These are phyloP conservation scores for rapeseed (Brassica napus) DNA, from an alignment of 345 rosid species.

Conservation along the genomic window DNA sequence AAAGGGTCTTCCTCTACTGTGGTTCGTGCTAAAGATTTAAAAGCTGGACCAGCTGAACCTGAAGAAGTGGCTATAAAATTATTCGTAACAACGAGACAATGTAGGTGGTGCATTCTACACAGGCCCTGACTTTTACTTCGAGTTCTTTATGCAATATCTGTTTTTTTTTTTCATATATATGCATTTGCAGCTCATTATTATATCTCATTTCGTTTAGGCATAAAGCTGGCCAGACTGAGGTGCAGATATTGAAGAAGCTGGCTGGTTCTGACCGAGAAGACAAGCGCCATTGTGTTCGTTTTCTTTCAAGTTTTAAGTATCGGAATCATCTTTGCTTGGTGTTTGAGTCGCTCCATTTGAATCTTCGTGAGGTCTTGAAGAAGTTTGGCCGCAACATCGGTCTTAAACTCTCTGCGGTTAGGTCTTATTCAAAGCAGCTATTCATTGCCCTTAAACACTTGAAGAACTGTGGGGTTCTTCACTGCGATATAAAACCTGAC, in stretches of 20 bases:
- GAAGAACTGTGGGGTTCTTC: slow-evolving; percentile 92
- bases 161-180: background rate
- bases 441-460: slow-evolving; percentile 95
- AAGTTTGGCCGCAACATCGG: slow-evolving; percentile 99
- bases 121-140: background rate
- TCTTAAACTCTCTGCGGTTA: slow-evolving; percentile 89
- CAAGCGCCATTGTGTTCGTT: slow-evolving; percentile 91
- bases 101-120: slow-evolving; percentile 47
- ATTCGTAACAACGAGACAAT: slow-evolving; percentile 94
- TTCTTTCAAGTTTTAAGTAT: slow-evolving; percentile 88
- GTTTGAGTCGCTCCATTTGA: slow-evolving; percentile 98
- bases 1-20: slow-evolving; percentile 95
- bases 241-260: slow-evolving; percentile 85
- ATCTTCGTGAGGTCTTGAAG: slow-evolving; percentile 98
- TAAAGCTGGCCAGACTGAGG: slow-evolving; percentile 91
- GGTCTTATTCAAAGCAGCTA: slow-evolving; percentile 91
- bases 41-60: slow-evolving; percentile 50
- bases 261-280: slow-evolving; percentile 92
- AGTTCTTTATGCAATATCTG: slow-evolving; percentile 4
- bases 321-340: slow-evolving; percentile 98
- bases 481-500: slow-evolving; percentile 99
- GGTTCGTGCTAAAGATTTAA: slow-evolving; percentile 83
- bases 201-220: slow-evolving; percentile 55
- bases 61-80: slow-evolving; percentile 91
- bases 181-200: slow-evolving; percentile 12